These are phyloP conservation scores for Geotrichum bryndzae DNA, from an alignment of 1,139 yeast genomes.

Conservation along the genomic window DNA sequence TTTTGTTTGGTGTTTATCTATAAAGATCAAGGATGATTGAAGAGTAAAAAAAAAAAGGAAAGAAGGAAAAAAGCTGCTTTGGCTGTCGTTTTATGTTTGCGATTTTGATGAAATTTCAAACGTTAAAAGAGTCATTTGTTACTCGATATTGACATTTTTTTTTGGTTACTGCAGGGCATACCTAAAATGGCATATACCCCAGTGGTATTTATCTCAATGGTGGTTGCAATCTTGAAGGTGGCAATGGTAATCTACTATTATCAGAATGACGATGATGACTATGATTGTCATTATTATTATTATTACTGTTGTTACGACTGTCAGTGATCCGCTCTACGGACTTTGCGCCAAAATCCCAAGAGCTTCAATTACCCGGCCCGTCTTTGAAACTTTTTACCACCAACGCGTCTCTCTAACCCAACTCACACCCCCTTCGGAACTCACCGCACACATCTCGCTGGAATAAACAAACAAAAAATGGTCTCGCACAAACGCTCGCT, in stretches of 20 bases:
- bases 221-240: no score
- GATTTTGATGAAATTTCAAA: not conserved
- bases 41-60: not conserved
- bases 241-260: no score
- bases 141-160: no score
- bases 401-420: not conserved
- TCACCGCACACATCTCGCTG: not conserved
- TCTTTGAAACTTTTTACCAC: not conserved
- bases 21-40: not conserved
- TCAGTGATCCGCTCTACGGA: no score
- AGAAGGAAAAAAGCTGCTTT: not conserved
- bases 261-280: no score
- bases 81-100: not conserved
- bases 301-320: no score
- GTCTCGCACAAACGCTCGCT: constrained; percentile 27
- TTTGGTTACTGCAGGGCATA: no score
- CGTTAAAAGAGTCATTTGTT: not conserved
- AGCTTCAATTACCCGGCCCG: not conserved
- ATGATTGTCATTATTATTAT: no score
- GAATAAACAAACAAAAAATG: constrained; percentile 6
- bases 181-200: no score
- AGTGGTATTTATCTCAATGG: no score
- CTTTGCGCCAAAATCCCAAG: not conserved
- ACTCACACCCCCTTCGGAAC: not conserved
- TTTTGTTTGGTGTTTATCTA: no score